Base-by-base conservation (phyloP, 768 basidiomycete species). In the Phylloporus sp. region DNA sequence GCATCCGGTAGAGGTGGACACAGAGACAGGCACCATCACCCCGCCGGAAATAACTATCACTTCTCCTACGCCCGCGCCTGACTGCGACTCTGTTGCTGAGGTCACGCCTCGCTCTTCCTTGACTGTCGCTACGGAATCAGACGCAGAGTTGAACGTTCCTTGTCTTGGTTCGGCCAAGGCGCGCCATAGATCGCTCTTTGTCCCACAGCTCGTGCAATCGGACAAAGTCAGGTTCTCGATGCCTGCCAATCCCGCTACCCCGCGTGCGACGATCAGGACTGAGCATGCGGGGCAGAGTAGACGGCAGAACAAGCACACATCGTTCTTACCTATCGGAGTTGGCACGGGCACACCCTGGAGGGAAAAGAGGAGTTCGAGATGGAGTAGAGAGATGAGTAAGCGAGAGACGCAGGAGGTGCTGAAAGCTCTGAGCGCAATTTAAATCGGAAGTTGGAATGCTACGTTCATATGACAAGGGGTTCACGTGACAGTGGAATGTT, bases 351-450 rank as follows among this genome's bases (percentile, higher is more conserved):
- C 28, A 42, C 7, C 40, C 12, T 54, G 47, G 49, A 54, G 43
- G 45, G 65, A 50, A n/a, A 67, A 46, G 41, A 48, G 57, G 38
- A 13, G 15, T 16, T 56, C 53, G 7, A 44, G 57, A 20, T 63
- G 53, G 61, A 56, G 51, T 13, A 53, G 16, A 47, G 59, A 63
- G 42, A 8, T 61, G 50, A 48, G 34, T 6, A 58, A 56, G 16
- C 51, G 59, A 2, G 63, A 65, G 24, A 66, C 59, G 13, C 63
- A 61, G 41, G 61, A 61, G 35, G 47, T 63, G 1, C 42, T 67
- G 31, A 56, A 41, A 11, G 52, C 45, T 20, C 32, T 67, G 44
- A 22, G 46, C 18, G 18, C 4, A 6, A 20, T 47, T 9, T 47
- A 39, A 20, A 8, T 32, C 10, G 6, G 18, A 24, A 16, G 11